Base-by-base conservation (phyloP, 2,329 filamentous ascomycete genomes). In the Kalaharituber pfeilii region DNA sequence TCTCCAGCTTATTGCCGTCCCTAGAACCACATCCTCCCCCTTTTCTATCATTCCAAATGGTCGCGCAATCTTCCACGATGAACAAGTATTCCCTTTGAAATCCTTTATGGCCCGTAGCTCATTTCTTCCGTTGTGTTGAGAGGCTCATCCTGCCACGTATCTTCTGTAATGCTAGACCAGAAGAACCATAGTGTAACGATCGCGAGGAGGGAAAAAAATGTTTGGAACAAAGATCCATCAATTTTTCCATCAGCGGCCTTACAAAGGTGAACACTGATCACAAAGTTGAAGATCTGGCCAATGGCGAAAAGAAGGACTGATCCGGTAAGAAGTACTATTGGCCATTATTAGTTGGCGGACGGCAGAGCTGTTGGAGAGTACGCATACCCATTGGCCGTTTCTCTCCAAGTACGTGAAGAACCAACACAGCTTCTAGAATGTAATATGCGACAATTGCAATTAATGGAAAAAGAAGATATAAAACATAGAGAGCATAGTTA, bases 81-180 rank as follows among this genome's bases (percentile, higher is more conserved):
- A n/a, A n/a, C n/a, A n/a, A n/a, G n/a, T n/a, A n/a, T n/a, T n/a
- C n/a, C n/a, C n/a, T n/a, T n/a, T n/a, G n/a, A n/a, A n/a, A n/a
- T n/a, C n/a, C n/a, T n/a, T 9, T 39, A 39, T 15, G 33, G 33
- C 33, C 33, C 33, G 20, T 39, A 39, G 4, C 13, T 5, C 20
- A 18, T 5, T 18, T 39, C 33, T 18, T 39, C 33, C 33, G 20
- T 39, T 18, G 33, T 13, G 33, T 39, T 39, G 2, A 39, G 33
- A 3, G 57, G 57, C 54, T 62, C 60, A 45, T 62, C 60, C 4
- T 88, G 86, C 91, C 91, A 98, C 72, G 95, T 89, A 65, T 98
- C 91, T 70, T 98, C 91, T 15, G 91, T 98, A 64, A 98, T 98
- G 71, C 87, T 95, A 49, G 87, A 94, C 91, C 91, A 98, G 74